These are phyloP conservation scores for Asterophora parasitica DNA, from an alignment of 768 basidiomycete genomes.

Conservation along the genomic window DNA sequence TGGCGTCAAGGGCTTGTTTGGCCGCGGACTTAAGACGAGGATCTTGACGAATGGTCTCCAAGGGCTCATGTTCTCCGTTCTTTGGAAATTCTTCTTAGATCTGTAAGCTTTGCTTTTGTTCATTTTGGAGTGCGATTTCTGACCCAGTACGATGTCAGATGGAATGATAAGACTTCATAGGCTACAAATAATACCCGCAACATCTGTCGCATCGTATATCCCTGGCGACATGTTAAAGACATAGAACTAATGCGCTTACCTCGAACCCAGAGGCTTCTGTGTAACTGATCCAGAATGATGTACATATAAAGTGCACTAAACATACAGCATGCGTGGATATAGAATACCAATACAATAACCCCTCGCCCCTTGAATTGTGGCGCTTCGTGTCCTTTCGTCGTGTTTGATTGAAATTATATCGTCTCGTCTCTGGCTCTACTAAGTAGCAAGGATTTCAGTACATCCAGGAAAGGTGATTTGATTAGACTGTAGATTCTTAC, in stretches of 20 bases:
- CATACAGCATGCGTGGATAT: neutral
- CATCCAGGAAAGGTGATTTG: neutral
- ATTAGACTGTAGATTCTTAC: slow-evolving; percentile 1
- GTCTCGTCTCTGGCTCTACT: neutral
- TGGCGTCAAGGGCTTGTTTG: slow-evolving; percentile 77
- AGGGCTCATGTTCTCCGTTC: slow-evolving; percentile 83
- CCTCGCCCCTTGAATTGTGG: too few relatives aligned
- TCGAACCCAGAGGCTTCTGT: too few relatives aligned
- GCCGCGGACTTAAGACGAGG: slow-evolving; percentile 85
- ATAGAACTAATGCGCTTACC: too few relatives aligned
- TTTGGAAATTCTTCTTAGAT: slow-evolving; percentile 91
- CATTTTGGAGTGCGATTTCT: neutral
- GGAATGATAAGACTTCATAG: slow-evolving; percentile 25
- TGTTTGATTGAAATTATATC: neutral
- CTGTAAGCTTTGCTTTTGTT: slow-evolving; percentile 47
- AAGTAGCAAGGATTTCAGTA: neutral
- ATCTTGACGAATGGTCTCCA: slow-evolving; percentile 90
- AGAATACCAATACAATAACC: neutral
- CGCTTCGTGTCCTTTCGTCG: too few relatives aligned
- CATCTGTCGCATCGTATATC: too few relatives aligned
- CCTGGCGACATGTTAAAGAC: too few relatives aligned
- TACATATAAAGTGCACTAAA: too few relatives aligned
- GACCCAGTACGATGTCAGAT: slow-evolving; percentile 16
- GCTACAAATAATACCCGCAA: too few relatives aligned
- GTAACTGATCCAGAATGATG: too few relatives aligned